Evolutionary conservation across 306 rosid genomes (phyloP), one percentile per base, ranked within the genome.

Genomic region (Malus orientalis): DNA sequence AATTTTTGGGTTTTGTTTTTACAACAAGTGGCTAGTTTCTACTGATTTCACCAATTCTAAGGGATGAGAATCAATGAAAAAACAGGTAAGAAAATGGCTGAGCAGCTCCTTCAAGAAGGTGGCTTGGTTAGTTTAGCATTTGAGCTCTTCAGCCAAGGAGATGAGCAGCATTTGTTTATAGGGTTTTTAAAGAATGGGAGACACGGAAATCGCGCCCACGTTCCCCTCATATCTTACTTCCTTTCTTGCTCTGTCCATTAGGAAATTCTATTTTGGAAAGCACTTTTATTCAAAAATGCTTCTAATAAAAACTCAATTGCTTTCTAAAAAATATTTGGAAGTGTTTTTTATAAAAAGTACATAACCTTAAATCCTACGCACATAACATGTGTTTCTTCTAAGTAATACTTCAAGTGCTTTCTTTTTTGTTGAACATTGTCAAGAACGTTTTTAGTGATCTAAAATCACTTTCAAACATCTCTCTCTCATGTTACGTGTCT

Each of bases 191-290:
- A 76, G 86, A 89, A 77, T 91, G 91, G 97, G 96, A 93, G 96
- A 96, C 97, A 95, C 80, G 84, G 93, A 91, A 95, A 95, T 98
- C 89, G 87, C 89, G 78, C 96, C 97, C 99, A 96, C 97, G 99
- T 96, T 96, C 93, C 75, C 87, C 86, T 83, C 87, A 67, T 80
- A 72, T 83, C 89, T 84, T 49, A 76, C 78, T 80, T 80, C 73
- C 57, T 69, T 73, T 84, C 71, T 89, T 49, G 29, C 81, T 84
- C 69, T 78, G 71, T 63, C 76, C 84, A 6, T 57, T 49, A 5
- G 5, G 55, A 51, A 51, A 51, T 51, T 0, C 7, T 51, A 15
- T 18, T 51, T 51, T 51, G 5, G 18, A 51, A 15, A 51, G 8
- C 20, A 51, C 3, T 16, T 51, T 4, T 51, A 6, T 15, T 51